Base-by-base conservation (phyloP, 768 basidiomycete genomes). In the Agaricus bisporus region DNA sequence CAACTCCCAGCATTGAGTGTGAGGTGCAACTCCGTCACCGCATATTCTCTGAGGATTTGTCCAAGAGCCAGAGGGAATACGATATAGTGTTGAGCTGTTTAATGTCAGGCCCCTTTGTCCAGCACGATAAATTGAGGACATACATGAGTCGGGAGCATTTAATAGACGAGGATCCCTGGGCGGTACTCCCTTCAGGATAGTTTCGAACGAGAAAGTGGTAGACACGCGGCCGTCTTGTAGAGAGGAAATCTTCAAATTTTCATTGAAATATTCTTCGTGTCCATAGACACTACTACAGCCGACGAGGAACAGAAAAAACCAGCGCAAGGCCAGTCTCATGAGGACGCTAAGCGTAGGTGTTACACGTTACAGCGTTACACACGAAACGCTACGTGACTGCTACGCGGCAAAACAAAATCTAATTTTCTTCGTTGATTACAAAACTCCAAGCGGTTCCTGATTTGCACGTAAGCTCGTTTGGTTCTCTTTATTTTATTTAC, bases 1-100 rank as follows among this genome's bases (percentile, higher is more conserved):
- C 95, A 98, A 60, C 85, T 87, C 17, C 95, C 95, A 11, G 94
- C 85, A 51, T 95, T 95, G 37, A 98, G 76, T 9, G 87, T 85
- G 6, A 98, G 80, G 61, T 95, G 91, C 18, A 98, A 75, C 59
- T 95, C 91, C 0, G 91, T 85, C 20, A 95, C 82, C 1, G 86
- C 83, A 65, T 95, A 89, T 66, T 88, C 81, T 52, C 86, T 83
- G 17, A 98, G 74, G 36, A 98, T 86, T 63, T 95, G 88, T 3
- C 94, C 88, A 15, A 98, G 74, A 2, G 87, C 77, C 14, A 95
- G 79, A 0, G 95, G 94, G 57, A 97, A 91, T 12, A 97, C 66
- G 3, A 80, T 83, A 60, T 93, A 93, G 61, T 97, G 93, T 67
- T 91, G 90, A 41, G 82, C 89, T 91, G 56, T 41, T 42, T 9